Base-by-base conservation (phyloP, 805 yeast genomes). In the Metschnikowia corniflorae region DNA sequence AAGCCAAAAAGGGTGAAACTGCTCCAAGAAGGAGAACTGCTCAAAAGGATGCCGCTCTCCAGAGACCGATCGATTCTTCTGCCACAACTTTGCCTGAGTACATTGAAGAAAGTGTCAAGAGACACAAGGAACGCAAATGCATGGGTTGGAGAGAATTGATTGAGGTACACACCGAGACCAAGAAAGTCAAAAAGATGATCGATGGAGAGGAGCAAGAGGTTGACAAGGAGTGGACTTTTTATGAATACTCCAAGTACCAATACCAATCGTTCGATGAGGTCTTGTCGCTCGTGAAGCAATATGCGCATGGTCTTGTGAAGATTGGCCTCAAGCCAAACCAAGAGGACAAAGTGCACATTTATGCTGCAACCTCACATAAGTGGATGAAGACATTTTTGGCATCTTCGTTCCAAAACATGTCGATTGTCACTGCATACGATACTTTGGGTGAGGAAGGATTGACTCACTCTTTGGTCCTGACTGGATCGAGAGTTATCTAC, bases 401-500 rank as follows among this genome's bases (percentile, higher is more conserved):
- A 12, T 73, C 86, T 35, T 77, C 78, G 51, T 69, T 88, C 35
- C 96, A 87, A 62, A 65, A 75, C 33, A 81, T 93, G 42, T 85
- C 97, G 16, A 74, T 84, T 39, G 97, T 88, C 26, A 93, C 98
- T 12, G 97, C 98, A 25, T 93, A 93, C 62, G 97, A 89, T 61
- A 87, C 96, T 28, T 71, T 89, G 48, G 97, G 97, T 40, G 95
- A 87, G 62, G 73, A 74, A 24, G 96, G 96, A 16, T 73, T 89
- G 55, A 82, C 82, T 39, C 95, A 84, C 63, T 88, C 97, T 3
- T 71, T 93, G 55, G 71, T 75, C 26, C 86, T 89, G 65, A 87
- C 97, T 4, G 85, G 73, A 32, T 78, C 95, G 18, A 70, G 63
- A 36, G 95, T 82, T 16, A 70, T 93, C 42, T 87, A 83, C 63